Percentiles rank a stretch among this genome's conserved stretches.
These are phyloP conservation scores for Polysphondylium violaceum DNA, from an alignment of 78 protist species.

Conservation along the genomic window DNA sequence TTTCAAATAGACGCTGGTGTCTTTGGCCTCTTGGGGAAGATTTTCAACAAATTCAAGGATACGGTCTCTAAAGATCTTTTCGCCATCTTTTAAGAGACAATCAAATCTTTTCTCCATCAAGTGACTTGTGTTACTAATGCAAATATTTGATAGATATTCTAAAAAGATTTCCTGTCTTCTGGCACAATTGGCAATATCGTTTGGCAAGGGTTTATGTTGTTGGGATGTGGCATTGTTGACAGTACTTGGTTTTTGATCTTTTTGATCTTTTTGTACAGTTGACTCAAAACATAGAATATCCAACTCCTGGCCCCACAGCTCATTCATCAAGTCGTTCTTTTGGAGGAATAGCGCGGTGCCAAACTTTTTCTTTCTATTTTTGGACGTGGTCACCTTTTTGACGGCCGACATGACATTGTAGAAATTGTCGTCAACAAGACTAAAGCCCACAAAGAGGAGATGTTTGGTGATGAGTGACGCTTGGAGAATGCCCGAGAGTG, in stretches of 20 bases:
- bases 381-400: slow-evolving; percentile 6
- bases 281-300: slow-evolving; percentile 51
- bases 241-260: too few species aligned
- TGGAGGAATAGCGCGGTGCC: slow-evolving; percentile 59
- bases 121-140: slow-evolving; percentile 31
- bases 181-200: slow-evolving; percentile 54
- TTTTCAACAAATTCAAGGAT: not conserved
- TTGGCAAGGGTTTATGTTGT: too few species aligned
- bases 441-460: slow-evolving; percentile 85
- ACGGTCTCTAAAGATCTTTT: slow-evolving; percentile 59
- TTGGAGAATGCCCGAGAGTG: slow-evolving; percentile 86
- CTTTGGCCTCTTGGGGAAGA: slow-evolving; percentile 30
- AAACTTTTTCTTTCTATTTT: slow-evolving; percentile 15
- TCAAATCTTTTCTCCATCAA: slow-evolving; percentile 72
- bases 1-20: slow-evolving; percentile 26
- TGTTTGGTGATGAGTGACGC: slow-evolving; percentile 81
- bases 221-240: too few species aligned
- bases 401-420: slow-evolving; percentile 68
- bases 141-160: slow-evolving; percentile 34
- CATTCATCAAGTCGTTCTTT: slow-evolving; percentile 63
- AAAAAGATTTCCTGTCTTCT: slow-evolving; percentile 70
- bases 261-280: not conserved
- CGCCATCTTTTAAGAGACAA: slow-evolving; percentile 54
- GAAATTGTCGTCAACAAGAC: slow-evolving; percentile 86
- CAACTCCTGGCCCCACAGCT: slow-evolving; percentile 64